Base-by-base conservation (phyloP, 768 basidiomycete species). In the Lactarius akahatsu region DNA sequence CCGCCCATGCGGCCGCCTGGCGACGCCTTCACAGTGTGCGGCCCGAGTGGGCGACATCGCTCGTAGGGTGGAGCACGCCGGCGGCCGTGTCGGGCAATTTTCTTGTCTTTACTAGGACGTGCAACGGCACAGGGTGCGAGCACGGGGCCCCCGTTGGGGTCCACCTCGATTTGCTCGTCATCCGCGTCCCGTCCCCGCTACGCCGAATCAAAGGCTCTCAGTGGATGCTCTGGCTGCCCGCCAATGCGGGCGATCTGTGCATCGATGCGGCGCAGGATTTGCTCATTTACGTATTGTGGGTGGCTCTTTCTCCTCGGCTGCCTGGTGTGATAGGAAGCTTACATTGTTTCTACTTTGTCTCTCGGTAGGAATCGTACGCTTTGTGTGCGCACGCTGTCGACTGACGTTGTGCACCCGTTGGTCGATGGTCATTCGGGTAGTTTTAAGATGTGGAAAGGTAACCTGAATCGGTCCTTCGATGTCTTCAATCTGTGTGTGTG, bases 261-360 rank as follows among this genome's bases (percentile, higher is more conserved):
- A 63, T 67, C 8, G 66, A 67, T 26, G 62, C 52, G 16, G 54
- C 62, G 15, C 66, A 63, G 16, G 66, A 67, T 50, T 23, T 67
- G 16, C 52, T 67, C 26, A 63, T 67, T 32, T 67, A 58, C 58
- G 30, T 55, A 0, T 26, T 36, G 66, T 67, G 52, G 41, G 66
- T 63, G 41, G 18, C 52, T 40, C 16, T 9, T 55, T 36, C 11
- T 3, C 26, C 26, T 38, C 10, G 15, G 20, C 26, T 30, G 18
- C 5, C 18, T 15, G 1, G 13, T 7, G 3, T 26, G 55, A 36
- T 50, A 0, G 9, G 8, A 11, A 18, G 36, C 34, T 57, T 36
- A 40, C n/a, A 16, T 40, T 15, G 10, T 34, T 34, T 9, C 8
- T 2, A 26, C 50, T 4, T 13, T 3, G 23, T 52, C 23, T 50